Percentiles rank a stretch among this genome's conserved stretches.
phyloP scores from a whole-genome alignment of 257 asterid species.

The Nicotiana otophora region DNA sequence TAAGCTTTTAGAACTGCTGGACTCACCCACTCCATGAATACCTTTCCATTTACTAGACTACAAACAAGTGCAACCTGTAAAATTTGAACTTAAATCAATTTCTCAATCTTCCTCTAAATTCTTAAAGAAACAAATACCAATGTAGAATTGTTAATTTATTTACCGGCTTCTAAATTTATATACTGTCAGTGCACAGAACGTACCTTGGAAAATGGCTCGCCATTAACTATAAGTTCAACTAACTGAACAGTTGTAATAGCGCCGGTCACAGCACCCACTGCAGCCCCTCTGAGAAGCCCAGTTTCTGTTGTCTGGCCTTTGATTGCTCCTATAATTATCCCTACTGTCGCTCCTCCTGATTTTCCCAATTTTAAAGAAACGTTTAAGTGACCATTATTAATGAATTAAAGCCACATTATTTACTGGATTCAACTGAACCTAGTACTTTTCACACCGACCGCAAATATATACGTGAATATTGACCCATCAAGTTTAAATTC shows the following conservation, averaged over 20 bases:
- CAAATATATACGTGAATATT: not conserved
- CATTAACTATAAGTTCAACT: conserved; percentile 62
- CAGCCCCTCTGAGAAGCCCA: conserved; percentile 76
- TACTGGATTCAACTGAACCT: not conserved
- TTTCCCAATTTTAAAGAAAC: too few relatives aligned
- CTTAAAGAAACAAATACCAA: not conserved
- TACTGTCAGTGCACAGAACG: not conserved
- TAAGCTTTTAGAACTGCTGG: conserved; percentile 94
- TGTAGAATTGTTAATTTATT: not conserved
- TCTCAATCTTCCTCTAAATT: not conserved
- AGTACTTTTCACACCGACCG: not conserved
- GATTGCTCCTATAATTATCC: conserved; percentile 71
- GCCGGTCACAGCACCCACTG: conserved; percentile 82
- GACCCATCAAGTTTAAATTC: too few relatives aligned
- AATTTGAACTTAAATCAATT: not conserved
- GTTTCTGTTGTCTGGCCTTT: conserved; percentile 96
- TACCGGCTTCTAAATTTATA: not conserved
- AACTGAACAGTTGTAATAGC: conserved; percentile 83
- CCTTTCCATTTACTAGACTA: conserved; percentile 83
- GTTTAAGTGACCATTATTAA: not conserved
- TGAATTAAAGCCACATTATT: not conserved
- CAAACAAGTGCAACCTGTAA: conserved; percentile 75
- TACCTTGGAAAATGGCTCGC: conserved; percentile 92
- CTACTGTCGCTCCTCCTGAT: conserved; percentile 76
- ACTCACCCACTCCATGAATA: conserved; percentile 97